Base-by-base conservation (phyloP, 208 protist genomes). In the Leishmania turanica region DNA sequence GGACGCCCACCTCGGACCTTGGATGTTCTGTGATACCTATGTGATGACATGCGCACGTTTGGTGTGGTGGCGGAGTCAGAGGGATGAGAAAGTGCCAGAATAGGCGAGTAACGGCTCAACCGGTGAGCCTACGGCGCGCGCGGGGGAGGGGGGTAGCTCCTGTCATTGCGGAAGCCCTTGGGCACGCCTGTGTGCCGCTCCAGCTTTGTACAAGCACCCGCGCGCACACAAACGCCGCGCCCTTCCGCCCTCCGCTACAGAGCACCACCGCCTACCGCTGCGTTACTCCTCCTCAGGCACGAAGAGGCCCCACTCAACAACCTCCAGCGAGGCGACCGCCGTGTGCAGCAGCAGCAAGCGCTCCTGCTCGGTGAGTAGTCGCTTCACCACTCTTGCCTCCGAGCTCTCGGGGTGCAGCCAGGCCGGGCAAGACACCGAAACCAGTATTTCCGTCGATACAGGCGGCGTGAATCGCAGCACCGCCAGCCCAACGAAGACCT, bases 221-320 rank as follows among this genome's bases (percentile, higher is more conserved):
- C 17, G 27, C 69, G 31, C 19, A 27, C 42, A 73, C 27, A 31
- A 73, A 45, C 45, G 7, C 37, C 42, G 69, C 9, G 19, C 27
- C 68, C 15, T 13, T 13, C 64, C 11, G 4, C 65, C 65, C n/a
- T 47, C 45, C 21, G 17, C 42, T 73, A 13, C 27, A n/a, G 13
- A 31, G 42, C 37, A 64, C 37, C 83, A 49, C 73, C 37, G 8
- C 60, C 51, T 54, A 49, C 31, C 4, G 24, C 66, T 13, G 27
- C 7, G 27, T 53, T 84, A 70, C 83, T 47, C 82, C 0, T 84
- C 84, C 76, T 96, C 92, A 0, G 84, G 86, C 37, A 94, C 90
- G 84, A 96, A 96, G 15, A 96, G 82, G 1, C 80, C 83, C 89
- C 91, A 96, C 6, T 94, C 87, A 17, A 85, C 56, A 51, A 96